Evolutionary conservation across 345 rosid genomes (phyloP).

Genomic region (Citrus trifoliata): DNA sequence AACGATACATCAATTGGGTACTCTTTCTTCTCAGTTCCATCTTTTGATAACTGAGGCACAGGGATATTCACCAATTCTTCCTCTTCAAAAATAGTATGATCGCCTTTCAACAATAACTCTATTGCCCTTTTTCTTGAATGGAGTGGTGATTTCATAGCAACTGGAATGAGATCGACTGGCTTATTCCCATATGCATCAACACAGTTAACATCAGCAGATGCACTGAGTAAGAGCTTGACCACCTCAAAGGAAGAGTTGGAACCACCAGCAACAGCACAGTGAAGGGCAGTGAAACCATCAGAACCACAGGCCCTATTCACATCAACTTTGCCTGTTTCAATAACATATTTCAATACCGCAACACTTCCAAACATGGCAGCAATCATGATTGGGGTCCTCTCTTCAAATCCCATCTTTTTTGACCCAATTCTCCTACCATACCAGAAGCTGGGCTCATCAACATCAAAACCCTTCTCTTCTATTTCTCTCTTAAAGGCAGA

Average conservation of each 20-base stretch:
- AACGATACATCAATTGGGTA: conserved; percentile 78
- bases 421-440: conserved; percentile 73
- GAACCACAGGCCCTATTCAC: conserved; percentile 65
- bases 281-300: conserved; percentile 87
- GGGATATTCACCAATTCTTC: conserved; percentile 42
- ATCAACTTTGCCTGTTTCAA: conserved; percentile 42
- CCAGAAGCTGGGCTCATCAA: conserved; percentile 64
- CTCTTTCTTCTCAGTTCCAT: conserved; percentile 64
- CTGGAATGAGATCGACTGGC: conserved; percentile 54
- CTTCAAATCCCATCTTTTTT: conserved; percentile 81
- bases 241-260: conserved; percentile 45
- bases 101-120: conserved; percentile 54
- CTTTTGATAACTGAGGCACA: conserved; percentile 42
- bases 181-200: conserved; percentile 68
- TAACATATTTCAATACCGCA: conserved; percentile 55
- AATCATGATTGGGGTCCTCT: conserved; percentile 80
- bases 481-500: conserved; percentile 45
- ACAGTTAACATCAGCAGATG: conserved; percentile 53
- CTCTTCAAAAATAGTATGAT: conserved; percentile 17
- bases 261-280: conserved; percentile 87
- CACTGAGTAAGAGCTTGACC: conserved; percentile 64
- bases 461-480: conserved; percentile 44
- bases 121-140: conserved; percentile 50
- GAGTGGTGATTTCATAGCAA: conserved; percentile 30
- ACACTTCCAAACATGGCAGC: conserved; percentile 80